These are phyloP conservation scores for Heracleum sosnowskyi DNA, from an alignment of 129 eudicot genomes.

Conservation along the genomic window DNA sequence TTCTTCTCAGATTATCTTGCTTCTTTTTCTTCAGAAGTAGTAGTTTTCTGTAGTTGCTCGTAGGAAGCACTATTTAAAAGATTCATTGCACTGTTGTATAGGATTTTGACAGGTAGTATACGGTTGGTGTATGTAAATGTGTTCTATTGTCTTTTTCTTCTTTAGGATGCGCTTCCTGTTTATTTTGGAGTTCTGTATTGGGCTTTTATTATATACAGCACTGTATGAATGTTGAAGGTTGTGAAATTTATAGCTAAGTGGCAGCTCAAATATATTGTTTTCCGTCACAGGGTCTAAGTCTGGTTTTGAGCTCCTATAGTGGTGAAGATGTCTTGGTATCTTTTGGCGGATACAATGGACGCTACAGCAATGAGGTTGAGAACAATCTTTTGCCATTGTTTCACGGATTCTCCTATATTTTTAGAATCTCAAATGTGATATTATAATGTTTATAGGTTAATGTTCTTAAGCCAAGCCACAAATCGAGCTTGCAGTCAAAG, in stretches of 20 bases:
- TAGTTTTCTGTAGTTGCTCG: neutral
- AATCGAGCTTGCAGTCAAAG: constrained; percentile 77
- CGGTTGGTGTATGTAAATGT: neutral
- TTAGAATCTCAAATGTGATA: constrained; percentile 11
- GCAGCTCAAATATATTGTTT: neutral
- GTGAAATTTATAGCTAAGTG: neutral
- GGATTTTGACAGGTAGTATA: neutral
- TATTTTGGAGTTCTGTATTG: neutral
- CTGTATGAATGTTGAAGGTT: neutral
- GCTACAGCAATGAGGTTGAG: constrained; percentile 90
- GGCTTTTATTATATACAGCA: neutral
- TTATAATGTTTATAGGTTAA: constrained; percentile 46
- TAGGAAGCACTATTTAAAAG: neutral
- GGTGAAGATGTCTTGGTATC: constrained; percentile 90
- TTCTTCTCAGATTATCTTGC: neutral
- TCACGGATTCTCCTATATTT: constrained; percentile 6
- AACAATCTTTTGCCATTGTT: constrained; percentile 8
- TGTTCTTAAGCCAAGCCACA: constrained; percentile 93
- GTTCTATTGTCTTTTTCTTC: neutral
- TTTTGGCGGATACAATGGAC: constrained; percentile 98
- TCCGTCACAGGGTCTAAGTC: constrained; percentile 71
- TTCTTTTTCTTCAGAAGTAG: neutral
- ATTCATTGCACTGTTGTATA: neutral
- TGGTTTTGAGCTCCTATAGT: constrained; percentile 74
- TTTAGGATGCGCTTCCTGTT: neutral